Base-by-base conservation (phyloP, 2,329 filamentous ascomycete species). In the Dactylella cylindrospora region DNA sequence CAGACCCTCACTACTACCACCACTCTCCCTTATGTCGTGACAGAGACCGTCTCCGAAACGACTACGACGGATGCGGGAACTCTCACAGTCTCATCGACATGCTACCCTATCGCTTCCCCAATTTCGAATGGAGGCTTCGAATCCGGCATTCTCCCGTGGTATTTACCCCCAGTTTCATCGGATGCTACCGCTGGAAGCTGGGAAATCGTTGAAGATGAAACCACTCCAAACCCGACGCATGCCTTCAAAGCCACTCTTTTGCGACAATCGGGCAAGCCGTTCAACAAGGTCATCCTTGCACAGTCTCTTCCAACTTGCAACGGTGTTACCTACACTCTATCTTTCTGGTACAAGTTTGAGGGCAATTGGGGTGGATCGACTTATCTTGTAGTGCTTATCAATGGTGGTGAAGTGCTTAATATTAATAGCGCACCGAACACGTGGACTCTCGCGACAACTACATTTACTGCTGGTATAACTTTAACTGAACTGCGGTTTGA, bases 281-380 rank as follows among this genome's bases (percentile, higher is more conserved):
- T n/a, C n/a, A 35, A 28, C 9, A 55, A 55, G 22, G 35, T 49
- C 28, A 41, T 41, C 2, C 15, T 55, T 19, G 51, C 36, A 13
- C 51, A 55, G 13, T 22, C 47, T 22, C 23, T 55, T 28, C 33
- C 35, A n/a, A 55, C 51, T 17, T 55, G 43, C 26, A 33, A 33
- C 17, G 43, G 43, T 15, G 35, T 22, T n/a, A 46, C n/a, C 3
- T 55, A 55, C 17, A 35, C 5, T n/a, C 4, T 55, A 1, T 28
- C 25, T 2, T 55, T 55, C 28, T 33, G 10, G 12, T 54, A 54
- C 25, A 13, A 7, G 7, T 54, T 54, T 22, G 3, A 23, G 10
- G 43, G 28, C 35, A n/a, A 23, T 12, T 7, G 19, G 25, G 15
- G 17, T 13, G 29, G 25, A 15, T 15, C 20, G n/a, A 29, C 26